These are phyloP conservation scores for Candida pseudoviswanathii DNA, from an alignment of 1,139 yeast species.

Conservation along the genomic window DNA sequence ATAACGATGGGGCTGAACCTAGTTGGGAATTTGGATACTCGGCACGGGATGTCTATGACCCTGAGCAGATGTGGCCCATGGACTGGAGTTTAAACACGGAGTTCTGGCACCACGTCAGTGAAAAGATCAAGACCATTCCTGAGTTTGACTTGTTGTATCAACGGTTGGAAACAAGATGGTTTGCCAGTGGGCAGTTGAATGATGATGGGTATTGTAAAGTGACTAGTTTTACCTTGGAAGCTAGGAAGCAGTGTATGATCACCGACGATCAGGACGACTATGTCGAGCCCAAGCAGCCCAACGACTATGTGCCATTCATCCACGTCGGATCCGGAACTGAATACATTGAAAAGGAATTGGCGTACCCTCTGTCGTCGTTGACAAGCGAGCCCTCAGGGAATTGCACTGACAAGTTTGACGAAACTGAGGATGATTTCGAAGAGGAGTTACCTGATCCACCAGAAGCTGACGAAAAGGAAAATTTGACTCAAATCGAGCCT, in stretches of 20 bases:
- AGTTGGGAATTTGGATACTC: constrained; percentile 32
- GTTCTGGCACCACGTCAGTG: constrained; percentile 28
- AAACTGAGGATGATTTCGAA: not conserved
- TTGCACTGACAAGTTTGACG: not conserved
- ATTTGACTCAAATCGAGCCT: not conserved
- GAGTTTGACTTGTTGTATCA: constrained; percentile 19
- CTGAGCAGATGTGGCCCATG: constrained; percentile 28
- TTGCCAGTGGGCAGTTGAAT: constrained; percentile 6
- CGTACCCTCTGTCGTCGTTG: constrained; percentile 8
- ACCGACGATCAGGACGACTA: constrained; percentile 29
- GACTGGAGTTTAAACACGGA: constrained; percentile 27
- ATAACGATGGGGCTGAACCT: constrained; percentile 33
- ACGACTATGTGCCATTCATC: constrained; percentile 21
- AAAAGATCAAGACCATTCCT: constrained; percentile 18
- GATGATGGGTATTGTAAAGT: constrained; percentile 25
- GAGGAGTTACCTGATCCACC: too few relatives aligned
- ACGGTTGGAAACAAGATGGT: constrained; percentile 18
- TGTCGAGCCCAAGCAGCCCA: constrained; percentile 19
- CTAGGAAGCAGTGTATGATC: constrained; percentile 25
- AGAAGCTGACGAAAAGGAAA: too few relatives aligned
- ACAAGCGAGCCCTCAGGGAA: constrained; percentile 1
- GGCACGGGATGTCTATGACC: constrained; percentile 32
- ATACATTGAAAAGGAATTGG: constrained; percentile 14
- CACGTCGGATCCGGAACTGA: constrained; percentile 21
- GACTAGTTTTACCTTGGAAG: constrained; percentile 27